Evolutionary conservation across 345 rosid species (phyloP), one percentile per base, ranked within the genome.

Genomic region (Eucalyptus regnans): DNA sequence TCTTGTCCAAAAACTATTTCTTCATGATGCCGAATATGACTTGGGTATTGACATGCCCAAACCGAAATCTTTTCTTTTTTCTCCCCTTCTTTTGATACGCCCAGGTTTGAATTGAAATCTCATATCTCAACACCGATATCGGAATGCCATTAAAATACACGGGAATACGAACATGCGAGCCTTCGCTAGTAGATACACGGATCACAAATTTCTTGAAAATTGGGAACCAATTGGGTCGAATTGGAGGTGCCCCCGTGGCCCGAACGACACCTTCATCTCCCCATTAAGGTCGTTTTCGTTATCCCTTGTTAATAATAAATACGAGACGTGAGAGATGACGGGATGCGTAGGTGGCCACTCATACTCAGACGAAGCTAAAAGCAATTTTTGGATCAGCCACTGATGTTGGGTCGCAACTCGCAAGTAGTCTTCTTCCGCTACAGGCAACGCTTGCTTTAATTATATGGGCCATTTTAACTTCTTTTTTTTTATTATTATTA

Each of bases 31-130:
- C 44, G 6, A 71, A 5, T 18, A 9, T 37, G 12, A 37, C 81
- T 71, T 1, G 8, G 37, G 80, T 3, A 10, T 71, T 22, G 25
- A 37, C 41, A 17, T 2, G 0, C 11, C 2, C 25, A 10, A 1
- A 17, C 3, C 25, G 6, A 33, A 68, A 37, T 37, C 41, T 37
- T 37, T 37, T 37, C 7, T 60, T 29, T 27, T 62, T 7, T 13
- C 33, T 4, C 1, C 4, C 29, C 7, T 27, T 66, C 44, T 71
- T 37, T 18, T 6, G 4, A 23, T 37, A 9, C 3, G 10, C 0
- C 7, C 4, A 3, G 2, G 7, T 18, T 18, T 5, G 44, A 68
- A 33, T 33, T 20, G 81, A 33, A 13, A 3, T 6, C 43, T 9
- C 7, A 33, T 33, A 33, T 33, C 12, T 68, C 44, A 17, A 5